These are phyloP conservation scores for Boletus huronensis DNA, from an alignment of 768 basidiomycete species.

Conservation along the genomic window DNA sequence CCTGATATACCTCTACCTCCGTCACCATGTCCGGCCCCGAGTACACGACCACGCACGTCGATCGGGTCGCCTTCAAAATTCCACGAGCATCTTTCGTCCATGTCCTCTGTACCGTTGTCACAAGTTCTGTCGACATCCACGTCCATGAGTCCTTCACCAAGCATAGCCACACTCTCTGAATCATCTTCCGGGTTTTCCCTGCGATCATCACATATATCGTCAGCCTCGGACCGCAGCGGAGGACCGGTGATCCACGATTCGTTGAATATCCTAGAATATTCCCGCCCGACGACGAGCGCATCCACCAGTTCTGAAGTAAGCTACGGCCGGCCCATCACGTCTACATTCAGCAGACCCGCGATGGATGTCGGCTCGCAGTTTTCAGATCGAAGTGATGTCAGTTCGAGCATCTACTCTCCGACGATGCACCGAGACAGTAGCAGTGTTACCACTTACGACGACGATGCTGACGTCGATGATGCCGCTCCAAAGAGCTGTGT, in stretches of 20 bases:
- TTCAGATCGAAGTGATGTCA: constrained; percentile 19
- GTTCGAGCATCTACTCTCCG: constrained; percentile 17
- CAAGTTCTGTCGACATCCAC: constrained; percentile 4
- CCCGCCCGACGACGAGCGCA: constrained; percentile 19
- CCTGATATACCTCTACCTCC: constrained; percentile 31
- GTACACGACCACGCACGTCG: constrained; percentile 9
- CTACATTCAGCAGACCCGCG: constrained; percentile 1
- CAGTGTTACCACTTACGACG: constrained; percentile 20
- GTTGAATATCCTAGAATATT: constrained; percentile 4
- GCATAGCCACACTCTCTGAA: constrained; percentile 23
- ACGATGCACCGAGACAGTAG: constrained; percentile 14
- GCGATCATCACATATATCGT: constrained; percentile 23
- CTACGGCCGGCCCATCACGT: constrained; percentile 14
- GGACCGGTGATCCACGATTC: constrained; percentile 9
- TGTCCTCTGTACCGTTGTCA: constrained; percentile 23
- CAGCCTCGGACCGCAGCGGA: constrained; percentile 17
- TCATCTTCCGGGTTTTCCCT: constrained; percentile 30
- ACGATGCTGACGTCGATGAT: constrained; percentile 22
- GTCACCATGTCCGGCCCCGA: constrained; percentile 11
- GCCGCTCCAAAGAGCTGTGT: constrained; percentile 4
- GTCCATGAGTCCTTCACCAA: constrained; percentile 18
- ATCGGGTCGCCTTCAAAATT: constrained; percentile 25
- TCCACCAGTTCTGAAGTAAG: constrained; percentile 22
- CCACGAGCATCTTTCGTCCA: constrained; percentile 32
- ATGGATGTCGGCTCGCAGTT: constrained; percentile 14